Evolutionary conservation across 2,329 filamentous ascomycete species (phyloP), one percentile per base, ranked within the genome.

Genomic region (Aspergillus udagawae): DNA sequence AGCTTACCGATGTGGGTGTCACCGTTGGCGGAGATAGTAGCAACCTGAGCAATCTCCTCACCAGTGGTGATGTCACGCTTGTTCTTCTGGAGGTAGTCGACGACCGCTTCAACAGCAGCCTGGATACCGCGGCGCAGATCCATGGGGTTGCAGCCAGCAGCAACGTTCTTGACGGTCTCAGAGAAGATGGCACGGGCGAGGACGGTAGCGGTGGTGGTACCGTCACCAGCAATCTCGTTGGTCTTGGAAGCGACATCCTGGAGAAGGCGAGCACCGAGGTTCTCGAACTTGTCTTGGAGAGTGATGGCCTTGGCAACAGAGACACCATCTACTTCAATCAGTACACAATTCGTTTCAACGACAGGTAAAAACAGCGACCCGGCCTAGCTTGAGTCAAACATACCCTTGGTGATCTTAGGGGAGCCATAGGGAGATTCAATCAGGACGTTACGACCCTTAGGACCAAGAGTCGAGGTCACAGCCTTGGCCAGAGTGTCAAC

Each of bases 91-190:
- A 99, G 86, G 81, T 88, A 99, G 72, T 96, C 86, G 69, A 99
- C 92, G 56, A 97, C 94, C 60, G 92, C 88, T 64, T 96, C 91
- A 63, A 99, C 94, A 58, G 93, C 93, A 67, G 92, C 90, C 83
- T 99, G 94, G 72, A 94, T 97, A 78, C 94, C 94, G 70, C 94
- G 89, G 77, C 94, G 89, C 72, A 99, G 86, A 74, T 99, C 94
- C 94, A 99, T 97, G 66, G 94, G 94, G 83, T 99, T 99, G 89
- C 94, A 99, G 73, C 94, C 94, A 63, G 94, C 94, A 65, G 94
- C 94, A 65, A 99, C 94, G 77, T 99, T 99, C 89, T 99, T 99
- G 76, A 97, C 94, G 55, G 93, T 97, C 85, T 99, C 94, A 78
- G 94, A 96, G 86, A 99, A 99, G 81, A 99, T 99, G 76, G 92